phyloP scores from a whole-genome alignment of 768 basidiomycete genomes.

The Sarcodon sp. region DNA sequence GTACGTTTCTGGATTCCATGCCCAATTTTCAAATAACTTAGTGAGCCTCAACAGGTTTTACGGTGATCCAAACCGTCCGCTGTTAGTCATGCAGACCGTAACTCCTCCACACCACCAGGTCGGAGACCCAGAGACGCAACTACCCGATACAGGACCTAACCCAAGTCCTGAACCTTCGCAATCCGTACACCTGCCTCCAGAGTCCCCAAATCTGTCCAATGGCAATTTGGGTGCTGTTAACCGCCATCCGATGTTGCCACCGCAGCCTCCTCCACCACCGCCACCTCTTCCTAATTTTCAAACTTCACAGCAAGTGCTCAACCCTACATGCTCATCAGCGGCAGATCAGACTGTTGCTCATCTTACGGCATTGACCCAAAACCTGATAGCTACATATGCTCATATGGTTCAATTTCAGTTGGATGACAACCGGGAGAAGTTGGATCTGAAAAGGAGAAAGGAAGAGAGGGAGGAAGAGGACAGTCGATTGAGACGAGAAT shows the following conservation, averaged over 20 bases:
- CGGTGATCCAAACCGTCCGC: neutral
- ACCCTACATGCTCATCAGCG: neutral
- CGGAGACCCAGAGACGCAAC: neutral
- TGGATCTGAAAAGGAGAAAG: constrained; percentile 52
- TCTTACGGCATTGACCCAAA: constrained; percentile 36
- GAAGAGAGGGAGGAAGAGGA: constrained; percentile 64
- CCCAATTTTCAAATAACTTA: neutral
- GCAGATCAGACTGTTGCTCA: constrained; percentile 28
- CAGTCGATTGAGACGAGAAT: constrained; percentile 32
- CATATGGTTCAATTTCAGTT: constrained; percentile 55
- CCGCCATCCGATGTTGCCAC: neutral
- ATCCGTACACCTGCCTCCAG: neutral
- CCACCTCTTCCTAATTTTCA: neutral
- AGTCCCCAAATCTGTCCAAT: neutral
- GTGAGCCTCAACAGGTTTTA: neutral
- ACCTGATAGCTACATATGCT: constrained; percentile 34
- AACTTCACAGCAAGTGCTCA: neutral
- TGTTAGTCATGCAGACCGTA: neutral
- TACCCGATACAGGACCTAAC: neutral
- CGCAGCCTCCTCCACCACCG: neutral
- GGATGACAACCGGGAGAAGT: constrained; percentile 56
- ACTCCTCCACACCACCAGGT: neutral
- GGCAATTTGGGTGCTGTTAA: neutral
- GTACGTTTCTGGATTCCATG: constrained; percentile 17
- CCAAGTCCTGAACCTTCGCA: neutral